phyloP scores from a whole-genome alignment of 2,329 filamentous ascomycete genomes.

The Alternaria conjuncta region DNA sequence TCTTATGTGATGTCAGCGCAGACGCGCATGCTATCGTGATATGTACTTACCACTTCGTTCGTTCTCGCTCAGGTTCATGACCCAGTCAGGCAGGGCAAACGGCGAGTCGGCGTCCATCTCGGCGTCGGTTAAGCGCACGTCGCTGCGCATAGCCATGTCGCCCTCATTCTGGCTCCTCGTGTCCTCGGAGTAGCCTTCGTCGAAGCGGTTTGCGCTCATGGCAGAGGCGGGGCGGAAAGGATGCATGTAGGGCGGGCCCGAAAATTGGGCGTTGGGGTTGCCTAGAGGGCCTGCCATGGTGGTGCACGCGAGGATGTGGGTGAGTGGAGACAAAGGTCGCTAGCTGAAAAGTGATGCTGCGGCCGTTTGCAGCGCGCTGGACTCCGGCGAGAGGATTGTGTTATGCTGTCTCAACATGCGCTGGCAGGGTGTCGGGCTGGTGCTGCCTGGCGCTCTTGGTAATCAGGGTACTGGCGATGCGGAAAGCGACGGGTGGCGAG shows the following conservation, averaged over 20 bases:
- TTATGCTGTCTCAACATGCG: slow-evolving; percentile 1
- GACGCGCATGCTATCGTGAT: background rate
- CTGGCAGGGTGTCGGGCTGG: background rate
- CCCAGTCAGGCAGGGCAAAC: slow-evolving; percentile 60
- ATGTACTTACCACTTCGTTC: slow-evolving; percentile 60
- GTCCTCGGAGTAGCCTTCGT: slow-evolving; percentile 89
- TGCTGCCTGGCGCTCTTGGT: slow-evolving; percentile 21
- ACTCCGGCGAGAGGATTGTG: background rate
- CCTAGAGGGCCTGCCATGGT: slow-evolving; percentile 43
- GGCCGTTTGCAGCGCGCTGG: background rate
- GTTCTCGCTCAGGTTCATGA: slow-evolving; percentile 60
- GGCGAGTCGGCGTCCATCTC: slow-evolving; percentile 41
- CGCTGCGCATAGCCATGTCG: slow-evolving; percentile 49
- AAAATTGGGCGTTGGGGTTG: slow-evolving; percentile 34
- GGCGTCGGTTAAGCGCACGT: slow-evolving; percentile 41
- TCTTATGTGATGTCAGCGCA: slow-evolving; percentile 60
- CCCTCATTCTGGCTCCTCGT: slow-evolving; percentile 58
- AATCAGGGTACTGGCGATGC: background rate
- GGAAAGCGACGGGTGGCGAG: slow-evolving; percentile 1
- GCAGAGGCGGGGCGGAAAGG: slow-evolving; percentile 44
- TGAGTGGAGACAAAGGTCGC: slow-evolving; percentile 3
- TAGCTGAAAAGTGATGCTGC: background rate
- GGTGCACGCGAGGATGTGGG: slow-evolving; percentile 12
- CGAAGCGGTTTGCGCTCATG: slow-evolving; percentile 59
- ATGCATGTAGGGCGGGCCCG: slow-evolving; percentile 43